Conservation (phyloP, 2,329 filamentous ascomycete genomes). For the Coleophoma crateriformis region DNA sequence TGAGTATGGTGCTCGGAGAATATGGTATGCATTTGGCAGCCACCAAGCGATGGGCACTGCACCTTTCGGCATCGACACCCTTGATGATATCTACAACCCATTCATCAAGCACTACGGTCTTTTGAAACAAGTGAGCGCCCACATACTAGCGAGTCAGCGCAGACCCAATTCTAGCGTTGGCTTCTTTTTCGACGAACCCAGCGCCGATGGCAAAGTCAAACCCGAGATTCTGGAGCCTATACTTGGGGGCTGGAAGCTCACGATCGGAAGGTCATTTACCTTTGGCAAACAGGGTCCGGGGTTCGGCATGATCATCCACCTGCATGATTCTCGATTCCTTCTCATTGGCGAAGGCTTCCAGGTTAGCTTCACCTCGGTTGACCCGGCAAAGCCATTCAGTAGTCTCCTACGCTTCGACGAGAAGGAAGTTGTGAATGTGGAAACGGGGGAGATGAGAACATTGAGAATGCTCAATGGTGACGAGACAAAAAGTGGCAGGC, state of each 20-base stretch:
- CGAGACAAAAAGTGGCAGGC: slow-evolving; percentile 40
- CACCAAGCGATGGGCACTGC: slow-evolving; percentile 28
- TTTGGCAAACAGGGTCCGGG: slow-evolving; percentile 36
- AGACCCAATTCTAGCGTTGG: slow-evolving; percentile 28
- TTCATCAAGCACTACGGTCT: slow-evolving; percentile 35
- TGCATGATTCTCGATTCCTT: slow-evolving; percentile 31
- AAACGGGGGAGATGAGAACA: slow-evolving; percentile 30
- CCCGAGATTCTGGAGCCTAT: slow-evolving; percentile 20
- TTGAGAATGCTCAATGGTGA: slow-evolving; percentile 35
- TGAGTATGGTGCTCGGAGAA: slow-evolving; percentile 33
- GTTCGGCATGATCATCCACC: slow-evolving; percentile 36
- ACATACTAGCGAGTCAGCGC: slow-evolving; percentile 34
- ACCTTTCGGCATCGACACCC: slow-evolving; percentile 37
- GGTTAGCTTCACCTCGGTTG: slow-evolving; percentile 23
- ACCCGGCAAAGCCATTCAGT: slow-evolving; percentile 30
- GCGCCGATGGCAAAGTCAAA: slow-evolving; percentile 20
- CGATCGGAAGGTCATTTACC: slow-evolving; percentile 37
- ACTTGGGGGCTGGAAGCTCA: slow-evolving; percentile 30
- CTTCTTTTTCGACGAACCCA: slow-evolving; percentile 36
- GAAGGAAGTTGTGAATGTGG: slow-evolving; percentile 30
- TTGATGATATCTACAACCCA: slow-evolving; percentile 24
- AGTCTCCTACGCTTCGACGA: slow-evolving; percentile 37
- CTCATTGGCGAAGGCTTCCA: slow-evolving; percentile 40
- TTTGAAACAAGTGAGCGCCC: slow-evolving; percentile 26
- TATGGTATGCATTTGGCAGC: slow-evolving; percentile 32